Evolutionary conservation across 2,329 filamentous ascomycete species (phyloP).

Genomic region (Xylaria sp.): DNA sequence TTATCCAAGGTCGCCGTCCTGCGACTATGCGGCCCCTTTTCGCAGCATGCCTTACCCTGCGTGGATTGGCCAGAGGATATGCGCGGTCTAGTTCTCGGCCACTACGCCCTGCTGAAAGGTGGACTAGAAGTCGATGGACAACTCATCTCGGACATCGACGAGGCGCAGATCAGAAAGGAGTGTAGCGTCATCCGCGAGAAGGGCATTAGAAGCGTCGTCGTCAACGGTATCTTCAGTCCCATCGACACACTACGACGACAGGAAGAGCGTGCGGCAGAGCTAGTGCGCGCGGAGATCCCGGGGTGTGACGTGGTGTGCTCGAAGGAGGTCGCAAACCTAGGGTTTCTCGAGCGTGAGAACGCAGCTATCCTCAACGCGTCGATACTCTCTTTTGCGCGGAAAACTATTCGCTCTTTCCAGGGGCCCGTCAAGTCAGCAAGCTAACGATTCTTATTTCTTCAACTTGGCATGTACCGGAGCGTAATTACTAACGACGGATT

Average conservation of each 20-base stretch:
- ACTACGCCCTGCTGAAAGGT: conserved; percentile 60
- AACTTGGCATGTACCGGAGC: neutral
- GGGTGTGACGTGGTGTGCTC: conserved; percentile 61
- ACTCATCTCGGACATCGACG: conserved; percentile 59
- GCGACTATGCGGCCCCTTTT: conserved; percentile 65
- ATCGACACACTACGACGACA: conserved; percentile 62
- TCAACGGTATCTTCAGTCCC: conserved; percentile 64
- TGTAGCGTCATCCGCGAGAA: conserved; percentile 54
- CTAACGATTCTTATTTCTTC: no score
- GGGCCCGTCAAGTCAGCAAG: conserved; percentile 57
- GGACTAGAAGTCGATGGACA: conserved; percentile 64
- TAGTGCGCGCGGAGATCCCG: conserved; percentile 56
- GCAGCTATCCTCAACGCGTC: conserved; percentile 73
- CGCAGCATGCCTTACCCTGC: conserved; percentile 62
- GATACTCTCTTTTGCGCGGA: conserved; percentile 67
- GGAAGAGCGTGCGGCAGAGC: conserved; percentile 59
- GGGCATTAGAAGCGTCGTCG: conserved; percentile 60
- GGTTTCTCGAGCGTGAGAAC: conserved; percentile 72
- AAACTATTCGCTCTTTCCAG: conserved; percentile 67
- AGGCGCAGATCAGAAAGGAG: conserved; percentile 54
- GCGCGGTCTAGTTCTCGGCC: conserved; percentile 58
- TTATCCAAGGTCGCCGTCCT: conserved; percentile 65
- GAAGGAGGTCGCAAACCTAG: conserved; percentile 64
- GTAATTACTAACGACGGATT: neutral
- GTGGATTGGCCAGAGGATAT: conserved; percentile 65